Percentiles rank a stretch among this genome's conserved stretches.
Conservation (phyloP, 148 eudicot species). For the Nyssa sinensis region DNA sequence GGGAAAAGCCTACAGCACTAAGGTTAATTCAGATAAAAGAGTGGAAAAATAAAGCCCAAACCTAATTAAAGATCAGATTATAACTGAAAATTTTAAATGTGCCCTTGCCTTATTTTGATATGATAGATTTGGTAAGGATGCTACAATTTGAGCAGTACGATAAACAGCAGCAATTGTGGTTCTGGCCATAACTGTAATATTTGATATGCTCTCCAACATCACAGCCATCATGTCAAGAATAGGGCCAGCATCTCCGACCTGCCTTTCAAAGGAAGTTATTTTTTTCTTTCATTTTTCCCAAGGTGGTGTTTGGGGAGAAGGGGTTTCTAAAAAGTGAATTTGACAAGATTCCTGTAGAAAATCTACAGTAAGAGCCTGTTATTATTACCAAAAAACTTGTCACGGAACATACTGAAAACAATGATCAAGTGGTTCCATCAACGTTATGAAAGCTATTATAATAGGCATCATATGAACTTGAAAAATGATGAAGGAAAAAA, state of each 20-base stretch:
- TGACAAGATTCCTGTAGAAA: too few species aligned
- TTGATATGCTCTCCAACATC: slow-evolving; percentile 81
- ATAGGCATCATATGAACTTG: too few species aligned
- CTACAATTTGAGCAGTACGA: slow-evolving; percentile 91
- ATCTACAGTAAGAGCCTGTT: too few species aligned
- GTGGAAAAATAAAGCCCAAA: neutral
- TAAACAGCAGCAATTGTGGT: slow-evolving; percentile 82
- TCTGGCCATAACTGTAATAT: slow-evolving; percentile 68
- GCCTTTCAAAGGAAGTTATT: slow-evolving; percentile 17
- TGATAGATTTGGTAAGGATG: slow-evolving; percentile 76
- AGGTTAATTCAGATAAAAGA: slow-evolving; percentile 7
- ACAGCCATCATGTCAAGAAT: slow-evolving; percentile 92
- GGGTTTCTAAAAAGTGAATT: too few species aligned
- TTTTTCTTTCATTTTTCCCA: too few species aligned
- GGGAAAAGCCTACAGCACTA: slow-evolving; percentile 76
- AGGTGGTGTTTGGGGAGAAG: too few species aligned
- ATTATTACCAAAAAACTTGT: too few species aligned
- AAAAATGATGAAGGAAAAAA: too few species aligned
- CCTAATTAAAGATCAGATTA: neutral
- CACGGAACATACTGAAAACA: too few species aligned
- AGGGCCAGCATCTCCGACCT: slow-evolving; percentile 99
- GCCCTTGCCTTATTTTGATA: slow-evolving; percentile 67
- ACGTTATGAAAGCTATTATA: too few species aligned
- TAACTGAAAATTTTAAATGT: neutral
- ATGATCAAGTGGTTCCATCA: too few species aligned